Evolutionary conservation across 495 filamentous ascomycete species (phyloP), one percentile per base, ranked within the genome.

Genomic region (Poronia punctata): DNA sequence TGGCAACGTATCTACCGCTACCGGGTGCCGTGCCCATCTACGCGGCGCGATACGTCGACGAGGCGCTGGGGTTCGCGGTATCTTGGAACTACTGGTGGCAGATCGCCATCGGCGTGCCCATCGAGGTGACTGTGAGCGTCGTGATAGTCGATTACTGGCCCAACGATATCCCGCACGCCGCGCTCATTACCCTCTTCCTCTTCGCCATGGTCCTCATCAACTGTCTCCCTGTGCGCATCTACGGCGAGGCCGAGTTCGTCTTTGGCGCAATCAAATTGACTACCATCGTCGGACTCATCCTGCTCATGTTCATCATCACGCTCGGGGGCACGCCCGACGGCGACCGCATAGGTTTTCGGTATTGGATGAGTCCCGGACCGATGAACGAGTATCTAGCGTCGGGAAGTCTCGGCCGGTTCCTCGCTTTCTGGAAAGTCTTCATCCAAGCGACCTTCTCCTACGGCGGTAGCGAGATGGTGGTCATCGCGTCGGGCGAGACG

Each of bases 401-500:
- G 0, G 76, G 76, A 17, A 49, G 60, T 17, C 42, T 66, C 17
- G 78, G 76, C 2, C 64, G 53, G 2, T 79, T 81, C 36, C 62
- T 80, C 3, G 76, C 75, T 0, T 81, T 76, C 50, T 78, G 74
- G 73, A 68, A 67, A 15, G 74, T 76, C 34, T 72, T 79, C 65
- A 78, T 67, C 24, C 75, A 74, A 28, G 76, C 76, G 2, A 74
- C 76, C 1, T 81, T 77, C 50, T 66, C 63, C 0, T 81, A 76
- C 40, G 67, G 74, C 1, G 76, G 75, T 3, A 67, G 76, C 6
- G 68, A 73, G 50, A 72, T 68, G 40, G 65, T 76, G 2, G 76
- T 75, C 22, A 74, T 88, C 46, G 82, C 84, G 5, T 81, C 83
- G 1, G 82, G 79, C 33, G 84, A 88, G 64, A 84, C 82, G 5